Percentiles rank a stretch among this genome's conserved stretches.
phyloP scores from a whole-genome alignment of 139 green algal genomes.

The Haematococcus lacustris region DNA sequence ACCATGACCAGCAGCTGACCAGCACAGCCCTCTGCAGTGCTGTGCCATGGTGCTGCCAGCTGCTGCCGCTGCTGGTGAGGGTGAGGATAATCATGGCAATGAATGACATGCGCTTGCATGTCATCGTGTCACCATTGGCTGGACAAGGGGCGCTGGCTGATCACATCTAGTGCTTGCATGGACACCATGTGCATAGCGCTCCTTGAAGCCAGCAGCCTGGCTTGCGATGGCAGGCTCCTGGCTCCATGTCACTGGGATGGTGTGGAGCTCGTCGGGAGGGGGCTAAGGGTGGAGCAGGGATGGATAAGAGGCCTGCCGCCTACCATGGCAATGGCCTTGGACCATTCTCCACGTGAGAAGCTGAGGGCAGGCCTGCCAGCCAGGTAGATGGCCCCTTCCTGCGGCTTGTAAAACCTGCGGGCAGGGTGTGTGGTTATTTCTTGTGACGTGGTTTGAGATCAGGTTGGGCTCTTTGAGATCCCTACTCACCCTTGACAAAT shows the following conservation, averaged over 20 bases:
- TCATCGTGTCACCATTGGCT: neutral
- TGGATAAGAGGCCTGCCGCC: neutral
- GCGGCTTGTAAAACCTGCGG: slow-evolving; percentile 48
- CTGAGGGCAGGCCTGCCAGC: slow-evolving; percentile 46
- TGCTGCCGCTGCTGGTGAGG: neutral
- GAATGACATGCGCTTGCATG: neutral
- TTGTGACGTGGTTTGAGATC: too few relatives aligned
- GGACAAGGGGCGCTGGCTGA: too few relatives aligned
- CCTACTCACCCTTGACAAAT: too few relatives aligned
- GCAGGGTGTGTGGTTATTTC: too few relatives aligned
- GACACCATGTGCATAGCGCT: neutral
- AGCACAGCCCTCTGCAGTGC: neutral
- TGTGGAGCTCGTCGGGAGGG: neutral
- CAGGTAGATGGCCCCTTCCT: slow-evolving; percentile 50
- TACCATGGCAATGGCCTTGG: slow-evolving; percentile 55
- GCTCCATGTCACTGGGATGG: neutral
- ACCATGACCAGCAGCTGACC: neutral
- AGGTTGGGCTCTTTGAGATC: too few relatives aligned
- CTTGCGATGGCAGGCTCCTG: neutral
- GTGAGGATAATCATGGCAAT: too few relatives aligned
- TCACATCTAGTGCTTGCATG: neutral
- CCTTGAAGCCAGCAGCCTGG: neutral
- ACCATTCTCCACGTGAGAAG: slow-evolving; percentile 64
- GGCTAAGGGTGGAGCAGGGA: neutral
- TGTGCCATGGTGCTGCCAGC: neutral